phyloP scores from a whole-genome alignment of 2,329 filamentous ascomycete genomes.

The Alternaria gansuensis region DNA sequence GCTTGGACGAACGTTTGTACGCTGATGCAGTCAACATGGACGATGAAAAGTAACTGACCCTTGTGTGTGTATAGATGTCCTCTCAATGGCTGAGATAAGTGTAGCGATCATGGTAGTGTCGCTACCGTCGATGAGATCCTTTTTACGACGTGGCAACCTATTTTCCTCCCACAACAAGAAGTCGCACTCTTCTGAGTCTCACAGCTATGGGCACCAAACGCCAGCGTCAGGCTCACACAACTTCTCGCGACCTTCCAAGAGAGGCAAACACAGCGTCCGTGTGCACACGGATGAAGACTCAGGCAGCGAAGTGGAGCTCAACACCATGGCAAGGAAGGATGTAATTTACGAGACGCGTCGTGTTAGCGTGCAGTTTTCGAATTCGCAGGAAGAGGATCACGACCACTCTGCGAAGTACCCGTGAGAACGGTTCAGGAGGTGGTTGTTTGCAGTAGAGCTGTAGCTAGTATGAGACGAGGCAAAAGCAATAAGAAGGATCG shows the following conservation, averaged over 20 bases:
- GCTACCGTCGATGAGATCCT: conserved; percentile 36
- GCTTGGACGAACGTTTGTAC: conserved; percentile 40
- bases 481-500: conserved; percentile 6
- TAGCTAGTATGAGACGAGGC: conserved; percentile 3
- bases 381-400: conserved; percentile 19
- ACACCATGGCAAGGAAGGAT: conserved; percentile 29
- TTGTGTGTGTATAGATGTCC: conserved; percentile 23
- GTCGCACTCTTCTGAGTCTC: conserved; percentile 24
- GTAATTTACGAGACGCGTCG: conserved; percentile 35
- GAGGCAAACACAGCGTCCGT: conserved; percentile 21
- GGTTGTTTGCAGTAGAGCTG: neutral
- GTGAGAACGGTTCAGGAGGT: conserved; percentile 10
- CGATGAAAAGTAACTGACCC: neutral
- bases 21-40: conserved; percentile 6
- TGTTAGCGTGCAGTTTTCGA: conserved; percentile 34
- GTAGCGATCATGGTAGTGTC: conserved; percentile 42
- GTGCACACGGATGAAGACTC: conserved; percentile 28
- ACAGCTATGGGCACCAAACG: conserved; percentile 21
- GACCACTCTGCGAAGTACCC: conserved; percentile 7
- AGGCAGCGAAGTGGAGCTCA: conserved; percentile 37
- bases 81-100: conserved; percentile 40
- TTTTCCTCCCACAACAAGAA: conserved; percentile 31
- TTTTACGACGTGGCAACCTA: conserved; percentile 31
- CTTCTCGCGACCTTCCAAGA: conserved; percentile 17
- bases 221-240: conserved; percentile 19